Conservation (phyloP, 805 yeast genomes). For the Candida germanica region DNA sequence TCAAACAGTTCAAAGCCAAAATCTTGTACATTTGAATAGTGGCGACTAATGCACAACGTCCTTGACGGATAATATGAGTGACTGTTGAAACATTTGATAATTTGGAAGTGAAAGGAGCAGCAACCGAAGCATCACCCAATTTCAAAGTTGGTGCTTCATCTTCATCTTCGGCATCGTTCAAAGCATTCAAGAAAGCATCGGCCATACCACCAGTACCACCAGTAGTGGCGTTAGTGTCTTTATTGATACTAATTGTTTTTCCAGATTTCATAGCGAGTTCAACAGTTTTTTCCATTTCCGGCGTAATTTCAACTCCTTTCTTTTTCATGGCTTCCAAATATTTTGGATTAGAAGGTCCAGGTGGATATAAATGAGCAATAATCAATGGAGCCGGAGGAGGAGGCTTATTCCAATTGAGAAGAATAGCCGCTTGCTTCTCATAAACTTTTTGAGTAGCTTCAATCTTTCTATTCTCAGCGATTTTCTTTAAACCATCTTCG, state of each 20-base stretch:
- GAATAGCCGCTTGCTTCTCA: conserved; percentile 76
- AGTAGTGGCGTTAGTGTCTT: conserved; percentile 29
- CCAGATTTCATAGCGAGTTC: conserved; percentile 47
- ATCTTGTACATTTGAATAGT: conserved; percentile 99
- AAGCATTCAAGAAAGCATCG: conserved; percentile 57
- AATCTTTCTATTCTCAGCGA: conserved; percentile 73
- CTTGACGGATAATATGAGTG: conserved; percentile 92
- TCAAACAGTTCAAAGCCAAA: conserved; percentile 92
- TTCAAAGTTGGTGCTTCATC: conserved; percentile 91
- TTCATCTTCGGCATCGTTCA: conserved; percentile 56
- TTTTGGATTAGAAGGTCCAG: conserved; percentile 88
- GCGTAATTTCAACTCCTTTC: conserved; percentile 76
- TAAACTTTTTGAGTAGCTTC: conserved; percentile 66
- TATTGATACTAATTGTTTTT: conserved; percentile 10
- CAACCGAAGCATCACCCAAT: conserved; percentile 97
- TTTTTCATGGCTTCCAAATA: conserved; percentile 82
- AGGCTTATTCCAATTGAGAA: conserved; percentile 79
- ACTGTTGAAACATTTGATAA: conserved; percentile 89
- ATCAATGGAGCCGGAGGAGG: conserved; percentile 76
- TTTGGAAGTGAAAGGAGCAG: conserved; percentile 97
- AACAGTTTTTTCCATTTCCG: conserved; percentile 64
- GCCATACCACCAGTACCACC: conserved; percentile 39
- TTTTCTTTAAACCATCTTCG: conserved; percentile 85
- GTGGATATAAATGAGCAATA: conserved; percentile 96
- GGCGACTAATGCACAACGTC: conserved; percentile 95